phyloP scores from a whole-genome alignment of 805 yeast genomes.

The Ogataea naganishii region DNA sequence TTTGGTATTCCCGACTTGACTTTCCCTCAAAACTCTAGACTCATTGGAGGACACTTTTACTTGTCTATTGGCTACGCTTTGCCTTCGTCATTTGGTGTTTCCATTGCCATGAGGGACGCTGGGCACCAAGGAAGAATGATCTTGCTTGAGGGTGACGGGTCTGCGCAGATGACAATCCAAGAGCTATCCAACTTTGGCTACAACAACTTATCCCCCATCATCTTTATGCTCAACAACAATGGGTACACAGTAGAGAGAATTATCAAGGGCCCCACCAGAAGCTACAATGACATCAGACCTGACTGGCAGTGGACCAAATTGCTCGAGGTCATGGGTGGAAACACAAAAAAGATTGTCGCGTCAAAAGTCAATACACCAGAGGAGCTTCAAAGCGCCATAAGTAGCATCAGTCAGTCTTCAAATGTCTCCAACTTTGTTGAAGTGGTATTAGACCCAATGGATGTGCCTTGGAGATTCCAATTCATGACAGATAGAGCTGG shows the following conservation, averaged over 20 bases:
- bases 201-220: conserved; percentile 58
- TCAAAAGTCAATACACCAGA: conserved; percentile 27
- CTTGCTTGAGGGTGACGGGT: conserved; percentile 84
- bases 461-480: conserved; percentile 56
- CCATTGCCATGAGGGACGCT: conserved; percentile 59
- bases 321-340: conserved; percentile 56
- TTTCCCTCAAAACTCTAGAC: conserved; percentile 45
- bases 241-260: conserved; percentile 90
- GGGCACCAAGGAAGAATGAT: conserved; percentile 46
- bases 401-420: conserved; percentile 19
- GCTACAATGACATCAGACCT: conserved; percentile 76
- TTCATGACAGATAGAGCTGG: conserved; percentile 22
- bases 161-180: conserved; percentile 91
- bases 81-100: conserved; percentile 80
- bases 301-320: conserved; percentile 76
- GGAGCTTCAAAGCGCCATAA: conserved; percentile 28
- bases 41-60: conserved; percentile 65
- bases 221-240: conserved; percentile 70
- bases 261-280: conserved; percentile 67
- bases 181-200: conserved; percentile 36
- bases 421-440: conserved; percentile 39
- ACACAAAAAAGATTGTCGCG: conserved; percentile 18
- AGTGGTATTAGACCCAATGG: conserved; percentile 47
- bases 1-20: conserved; percentile 64
- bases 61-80: conserved; percentile 85